Evolutionary conservation across 148 eudicot genomes (phyloP).

Genomic region (Mesembryanthemum crystallinum): DNA sequence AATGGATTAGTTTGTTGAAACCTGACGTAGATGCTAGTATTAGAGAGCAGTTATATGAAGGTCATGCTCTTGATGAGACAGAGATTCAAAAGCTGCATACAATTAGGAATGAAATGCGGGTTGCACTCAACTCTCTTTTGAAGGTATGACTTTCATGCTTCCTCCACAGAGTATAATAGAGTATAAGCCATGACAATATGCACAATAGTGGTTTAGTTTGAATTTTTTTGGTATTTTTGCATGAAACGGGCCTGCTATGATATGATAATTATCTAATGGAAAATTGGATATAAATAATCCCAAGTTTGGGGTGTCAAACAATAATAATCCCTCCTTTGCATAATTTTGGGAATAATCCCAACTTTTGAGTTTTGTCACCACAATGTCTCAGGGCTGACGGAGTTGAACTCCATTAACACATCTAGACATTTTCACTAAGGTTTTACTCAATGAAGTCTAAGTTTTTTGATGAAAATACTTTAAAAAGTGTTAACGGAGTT

Average conservation of each 20-base stretch:
- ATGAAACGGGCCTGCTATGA: not conserved
- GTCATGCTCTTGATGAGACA: slow-evolving; percentile 36
- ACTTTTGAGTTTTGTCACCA: no score
- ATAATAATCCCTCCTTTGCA: no score
- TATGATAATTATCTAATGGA: not conserved
- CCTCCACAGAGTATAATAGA: not conserved
- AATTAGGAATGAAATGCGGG: slow-evolving; percentile 71
- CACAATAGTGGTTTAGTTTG: not conserved
- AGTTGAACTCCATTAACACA: no score
- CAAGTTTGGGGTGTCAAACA: no score
- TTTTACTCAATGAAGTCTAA: no score
- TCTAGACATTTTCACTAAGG: no score
- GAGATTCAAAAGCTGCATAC: slow-evolving; percentile 56
- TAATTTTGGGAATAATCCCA: no score
- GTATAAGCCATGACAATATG: no score
- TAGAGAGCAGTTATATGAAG: slow-evolving; percentile 40
- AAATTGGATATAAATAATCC: no score
- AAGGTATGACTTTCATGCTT: slow-evolving; percentile 44
- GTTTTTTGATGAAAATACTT: no score
- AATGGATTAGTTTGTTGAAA: slow-evolving; percentile 71
- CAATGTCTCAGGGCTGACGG: no score
- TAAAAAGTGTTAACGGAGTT: no score
- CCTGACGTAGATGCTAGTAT: slow-evolving; percentile 56
- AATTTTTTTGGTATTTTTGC: not conserved
- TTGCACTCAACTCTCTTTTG: slow-evolving; percentile 64